Evolutionary conservation across 805 yeast species (phyloP), one percentile per base, ranked within the genome.

Genomic region (Ogataea kodamae): DNA sequence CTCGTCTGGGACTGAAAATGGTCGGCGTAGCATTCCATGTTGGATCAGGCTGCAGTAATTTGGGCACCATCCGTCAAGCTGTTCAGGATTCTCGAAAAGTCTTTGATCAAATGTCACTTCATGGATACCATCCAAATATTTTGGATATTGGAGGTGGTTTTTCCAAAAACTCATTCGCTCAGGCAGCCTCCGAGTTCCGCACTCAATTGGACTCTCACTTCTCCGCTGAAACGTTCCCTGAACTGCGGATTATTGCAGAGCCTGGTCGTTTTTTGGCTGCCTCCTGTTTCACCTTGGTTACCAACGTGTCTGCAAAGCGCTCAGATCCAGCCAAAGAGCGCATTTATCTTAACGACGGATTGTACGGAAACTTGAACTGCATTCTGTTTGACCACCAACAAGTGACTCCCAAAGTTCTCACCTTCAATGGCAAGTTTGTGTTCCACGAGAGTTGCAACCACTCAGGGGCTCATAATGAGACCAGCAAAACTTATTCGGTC

Each of bases 81-180:
- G 74, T 87, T 22, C 56, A 62, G 33, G 95, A 87, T 52, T 74
- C 96, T 2, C 72, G 76, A 31, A 37, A 46, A 6, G 74, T 89
- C 3, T 90, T 89, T 52, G 81, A 80, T 35, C 52, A 61, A 37
- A 95, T 78, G 6, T 40, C 45, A 5, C 41, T 57, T 6, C 48
- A 65, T 18, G 81, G 80, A 5, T 63, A 70, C 35, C 36, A 53
- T 8, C 37, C 55, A 19, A 64, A 85, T 72, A 48, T 61, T 11
- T 54, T 78, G 11, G 98, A 90, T 54, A 78, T 90, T 46, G 98
- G 98, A 32, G 98, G 98, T 18, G 98, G 98, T 0, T 90, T 88
- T 57, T 76, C 76, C 44, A 68, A 68, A 32, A 76, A 70, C 22
- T 52, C 66, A 1, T 88, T 88, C 54, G 68, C 58, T 9, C 65